Evolutionary conservation across 345 rosid genomes (phyloP).

Genomic region (Aethionema arabicum): DNA sequence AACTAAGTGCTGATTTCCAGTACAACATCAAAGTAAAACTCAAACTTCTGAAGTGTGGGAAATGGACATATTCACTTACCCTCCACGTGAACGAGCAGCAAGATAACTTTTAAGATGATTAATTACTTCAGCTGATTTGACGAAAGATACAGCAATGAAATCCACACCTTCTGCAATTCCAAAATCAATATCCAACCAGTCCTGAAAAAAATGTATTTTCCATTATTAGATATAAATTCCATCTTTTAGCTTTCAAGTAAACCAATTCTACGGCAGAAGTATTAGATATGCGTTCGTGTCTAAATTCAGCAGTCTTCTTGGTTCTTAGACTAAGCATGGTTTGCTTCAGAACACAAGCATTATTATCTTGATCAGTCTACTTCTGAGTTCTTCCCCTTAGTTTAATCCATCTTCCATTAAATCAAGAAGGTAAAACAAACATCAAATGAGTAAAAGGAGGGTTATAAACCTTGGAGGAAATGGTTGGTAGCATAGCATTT

Average conservation of each 20-base stretch:
- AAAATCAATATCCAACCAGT: constrained; percentile 98
- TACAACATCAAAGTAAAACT: background rate
- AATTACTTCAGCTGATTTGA: constrained; percentile 98
- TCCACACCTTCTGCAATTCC: constrained; percentile 97
- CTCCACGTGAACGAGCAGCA: constrained; percentile 79
- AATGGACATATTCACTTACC: constrained; percentile 43
- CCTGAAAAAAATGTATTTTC: constrained; percentile 46
- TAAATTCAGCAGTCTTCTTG: background rate
- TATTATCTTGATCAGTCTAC: background rate
- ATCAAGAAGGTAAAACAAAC: constrained; percentile 8
- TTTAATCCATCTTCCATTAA: background rate
- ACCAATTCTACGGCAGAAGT: background rate
- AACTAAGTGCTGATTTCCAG: too few species aligned
- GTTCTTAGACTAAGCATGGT: background rate
- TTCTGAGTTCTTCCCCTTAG: background rate
- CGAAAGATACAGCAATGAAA: constrained; percentile 96
- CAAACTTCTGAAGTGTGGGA: background rate
- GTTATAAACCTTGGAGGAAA: constrained; percentile 73
- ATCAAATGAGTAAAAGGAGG: background rate
- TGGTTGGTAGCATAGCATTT: constrained; percentile 99
- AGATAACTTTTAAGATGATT: constrained; percentile 93
- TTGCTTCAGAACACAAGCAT: too few species aligned
- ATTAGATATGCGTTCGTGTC: background rate
- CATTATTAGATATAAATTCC: background rate
- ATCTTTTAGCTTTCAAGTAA: background rate